Conservation (phyloP, 352 stramenopile species). For the Elongisporangium undulatum region DNA sequence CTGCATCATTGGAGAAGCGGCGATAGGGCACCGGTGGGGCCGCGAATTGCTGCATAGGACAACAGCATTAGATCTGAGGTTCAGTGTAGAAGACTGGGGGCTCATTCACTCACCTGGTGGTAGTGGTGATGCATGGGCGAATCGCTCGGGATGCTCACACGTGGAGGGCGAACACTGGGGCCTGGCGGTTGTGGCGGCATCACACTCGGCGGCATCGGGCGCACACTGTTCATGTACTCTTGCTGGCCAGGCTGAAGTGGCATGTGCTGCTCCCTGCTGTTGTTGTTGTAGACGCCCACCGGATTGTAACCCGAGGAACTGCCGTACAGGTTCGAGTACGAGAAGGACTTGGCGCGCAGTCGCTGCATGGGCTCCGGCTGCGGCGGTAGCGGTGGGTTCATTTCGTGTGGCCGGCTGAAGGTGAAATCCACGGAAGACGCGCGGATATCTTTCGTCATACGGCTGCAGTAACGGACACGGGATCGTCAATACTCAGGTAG, state of each 20-base stretch:
- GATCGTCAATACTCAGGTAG: slow-evolving; percentile 2
- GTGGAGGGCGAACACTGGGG: slow-evolving; percentile 42
- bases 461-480: background rate
- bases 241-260: slow-evolving; percentile 29
- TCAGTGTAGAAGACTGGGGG: background rate
- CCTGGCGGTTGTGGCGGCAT: slow-evolving; percentile 24
- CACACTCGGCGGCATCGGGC: slow-evolving; percentile 17
- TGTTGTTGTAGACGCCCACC: slow-evolving; percentile 25
- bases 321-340: slow-evolving; percentile 61
- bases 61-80: background rate
- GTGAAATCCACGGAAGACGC: slow-evolving; percentile 80
- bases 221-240: slow-evolving; percentile 58
- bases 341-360: slow-evolving; percentile 72
- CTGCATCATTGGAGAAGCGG: slow-evolving; percentile 70
- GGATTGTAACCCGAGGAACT: slow-evolving; percentile 36
- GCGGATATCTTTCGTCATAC: slow-evolving; percentile 59
- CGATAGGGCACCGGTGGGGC: slow-evolving; percentile 53
- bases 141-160: slow-evolving; percentile 63
- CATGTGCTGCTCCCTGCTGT: slow-evolving; percentile 45
- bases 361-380: slow-evolving; percentile 59
- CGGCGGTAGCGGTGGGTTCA: slow-evolving; percentile 67
- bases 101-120: slow-evolving; percentile 29
- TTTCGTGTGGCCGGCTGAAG: slow-evolving; percentile 32
- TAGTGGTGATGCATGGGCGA: slow-evolving; percentile 61
- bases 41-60: slow-evolving; percentile 18